Base-by-base conservation (phyloP, 2,329 filamentous ascomycete species). In the Aureobasidium sp. region DNA sequence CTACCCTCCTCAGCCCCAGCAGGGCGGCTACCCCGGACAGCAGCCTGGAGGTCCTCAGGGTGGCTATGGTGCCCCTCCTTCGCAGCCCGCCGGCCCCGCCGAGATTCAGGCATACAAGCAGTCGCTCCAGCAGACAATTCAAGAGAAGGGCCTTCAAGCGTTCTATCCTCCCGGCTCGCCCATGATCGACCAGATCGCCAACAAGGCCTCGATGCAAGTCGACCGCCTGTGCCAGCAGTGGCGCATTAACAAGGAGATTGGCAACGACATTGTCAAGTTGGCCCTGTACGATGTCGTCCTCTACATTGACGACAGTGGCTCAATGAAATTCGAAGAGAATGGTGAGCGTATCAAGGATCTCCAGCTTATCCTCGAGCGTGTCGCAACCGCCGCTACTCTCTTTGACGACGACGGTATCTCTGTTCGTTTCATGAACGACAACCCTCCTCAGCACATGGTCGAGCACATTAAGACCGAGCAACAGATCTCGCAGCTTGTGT, bases 391-490 rank as follows among this genome's bases (percentile, higher is more conserved):
- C 8, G 84, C 85, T 3, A 85, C 84, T 2, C 79, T 87, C n/a
- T 89, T 89, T 68, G 86, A 89, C 65, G 78, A 84, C 37, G 86
- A 89, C 68, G 86, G 86, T 45, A 86, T 89, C 65, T 82, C 82
- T 31, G 75, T 88, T 42, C 84, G 86, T 49, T 88, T 88, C 78
- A 88, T 89, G 86, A 88, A 89, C 75, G 82, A 82, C 14, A 76
- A 79, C 76, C 67, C 74, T 69, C 68, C 80, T 72, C 69, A 70
- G n/a, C 73, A 78, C 59, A 70, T 76, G 47, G 71, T 78, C 37
- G 82, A 87, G 67, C 77, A 80, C 61, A 83, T 88, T 65, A 79
- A 78, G 47, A 81, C 71, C 58, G 80, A 83, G 62, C 77, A 79
- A 55, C 83, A 88, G 68, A 81, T 87, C 45, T 78, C 84, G 59